Base-by-base conservation (phyloP, 306 rosid species). In the Rosa chinensis region DNA sequence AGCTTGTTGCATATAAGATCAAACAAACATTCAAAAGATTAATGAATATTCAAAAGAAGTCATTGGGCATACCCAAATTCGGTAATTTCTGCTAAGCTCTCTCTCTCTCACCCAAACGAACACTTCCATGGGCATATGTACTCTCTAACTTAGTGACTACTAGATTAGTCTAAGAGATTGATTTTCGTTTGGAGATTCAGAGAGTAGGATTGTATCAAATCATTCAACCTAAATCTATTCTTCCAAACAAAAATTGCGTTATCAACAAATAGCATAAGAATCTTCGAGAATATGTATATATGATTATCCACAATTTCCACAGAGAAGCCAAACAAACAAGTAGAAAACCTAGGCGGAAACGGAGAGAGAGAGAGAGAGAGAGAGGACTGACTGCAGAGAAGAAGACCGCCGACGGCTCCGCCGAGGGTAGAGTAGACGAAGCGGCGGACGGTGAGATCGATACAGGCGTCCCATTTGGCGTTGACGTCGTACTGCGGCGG, bases 381-480 rank as follows among this genome's bases (percentile, higher is more conserved):
- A 37, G 58, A 12, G 58, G 50, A 86, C 87, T 73, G 55, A 88
- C 91, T 83, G 86, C 83, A 88, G 28, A 88, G 59, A 70, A 88
- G 91, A 61, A 85, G 87, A 66, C 87, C 91, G 74, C 80, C 75
- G 44, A 88, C 72, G 66, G 89, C 87, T 35, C 89, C 91, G 39
- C 82, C 89, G 63, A 85, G 43, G 81, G 91, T 85, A 39, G 89
- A 83, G 76, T 88, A 88, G 82, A 88, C 89, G 86, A 88, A 85
- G 77, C 91, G 91, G 42, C 89, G 91, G 66, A 88, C 44, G 8
- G 91, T 76, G 83, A 85, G 87, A 83, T 88, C 91, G 72, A 88
- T 66, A 37, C 91, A 88, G 5, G 91, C 89, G 23, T 88, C 91
- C 86, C 86, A 83, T 55, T 85, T 88, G 75, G 91, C 91, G 78